Conservation (phyloP, 106 monocot genomes). For the Apostasia shenzhenica region DNA sequence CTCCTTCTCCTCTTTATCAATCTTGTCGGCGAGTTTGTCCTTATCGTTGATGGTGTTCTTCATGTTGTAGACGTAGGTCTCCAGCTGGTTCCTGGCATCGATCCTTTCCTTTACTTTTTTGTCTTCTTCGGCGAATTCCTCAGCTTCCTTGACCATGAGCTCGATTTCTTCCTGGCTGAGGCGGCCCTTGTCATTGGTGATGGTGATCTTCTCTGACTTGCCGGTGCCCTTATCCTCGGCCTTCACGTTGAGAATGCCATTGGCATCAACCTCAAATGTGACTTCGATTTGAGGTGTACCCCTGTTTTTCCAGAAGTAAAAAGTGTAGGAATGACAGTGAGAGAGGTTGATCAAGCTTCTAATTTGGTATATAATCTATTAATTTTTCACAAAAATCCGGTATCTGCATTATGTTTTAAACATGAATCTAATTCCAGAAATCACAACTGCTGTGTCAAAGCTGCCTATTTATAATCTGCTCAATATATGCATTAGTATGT, state of each 20-base stretch:
- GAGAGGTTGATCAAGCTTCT: neutral
- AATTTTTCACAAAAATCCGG: too few species aligned
- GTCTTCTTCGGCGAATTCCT: slow-evolving; percentile 25
- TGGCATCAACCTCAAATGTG: slow-evolving; percentile 59
- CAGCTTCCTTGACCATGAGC: slow-evolving; percentile 16
- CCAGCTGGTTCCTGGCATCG: slow-evolving; percentile 25
- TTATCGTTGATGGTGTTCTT: slow-evolving; percentile 25
- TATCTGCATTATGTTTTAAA: too few species aligned
- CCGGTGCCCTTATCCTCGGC: slow-evolving; percentile 57
- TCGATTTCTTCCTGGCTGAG: slow-evolving; percentile 19
- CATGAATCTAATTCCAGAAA: too few species aligned
- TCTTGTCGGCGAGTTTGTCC: slow-evolving; percentile 29
- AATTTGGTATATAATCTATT: too few species aligned
- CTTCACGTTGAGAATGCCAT: slow-evolving; percentile 57
- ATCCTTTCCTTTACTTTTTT: slow-evolving; percentile 29
- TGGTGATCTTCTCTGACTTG: slow-evolving; percentile 53
- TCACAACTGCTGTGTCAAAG: too few species aligned
- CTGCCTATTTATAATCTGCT: too few species aligned
- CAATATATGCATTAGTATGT: too few species aligned
- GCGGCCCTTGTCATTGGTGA: slow-evolving; percentile 52
- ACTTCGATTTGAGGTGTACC: slow-evolving; percentile 64
- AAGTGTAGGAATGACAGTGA: neutral
- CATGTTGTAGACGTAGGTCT: slow-evolving; percentile 34
- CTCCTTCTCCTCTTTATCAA: slow-evolving; percentile 29
- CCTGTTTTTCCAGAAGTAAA: slow-evolving; percentile 19